A percentile compares a stretch with the other conserved stretches of the same genome.
Conservation (phyloP, 192 early-diverging fungal species). For the Backusella morwellensis region DNA sequence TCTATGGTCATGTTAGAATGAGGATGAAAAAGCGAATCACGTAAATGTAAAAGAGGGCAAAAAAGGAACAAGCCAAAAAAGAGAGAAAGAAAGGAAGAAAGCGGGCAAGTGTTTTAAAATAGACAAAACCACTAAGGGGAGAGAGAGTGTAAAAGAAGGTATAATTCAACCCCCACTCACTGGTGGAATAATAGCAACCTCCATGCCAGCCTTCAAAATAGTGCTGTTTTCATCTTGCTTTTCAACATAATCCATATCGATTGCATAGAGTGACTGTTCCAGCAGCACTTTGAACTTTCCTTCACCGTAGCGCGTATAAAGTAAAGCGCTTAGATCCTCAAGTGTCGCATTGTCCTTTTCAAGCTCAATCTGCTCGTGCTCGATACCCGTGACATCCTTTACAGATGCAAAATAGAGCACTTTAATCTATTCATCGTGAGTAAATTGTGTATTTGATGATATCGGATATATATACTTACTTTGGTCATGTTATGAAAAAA, state of each 20-base stretch:
- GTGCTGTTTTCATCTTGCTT: conserved; percentile 36
- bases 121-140: no score
- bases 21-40: not conserved
- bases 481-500: not conserved
- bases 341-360: conserved; percentile 18
- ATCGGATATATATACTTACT: not conserved
- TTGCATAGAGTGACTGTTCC: conserved; percentile 50
- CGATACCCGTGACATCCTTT: conserved; percentile 43
- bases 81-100: not conserved
- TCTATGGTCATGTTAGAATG: conserved; percentile 2
- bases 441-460: not conserved
- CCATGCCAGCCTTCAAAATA: conserved; percentile 51
- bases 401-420: conserved; percentile 63
- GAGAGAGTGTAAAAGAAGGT: no score
- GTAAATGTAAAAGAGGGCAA: not conserved
- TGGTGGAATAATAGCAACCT: conserved; percentile 65
- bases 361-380: conserved; percentile 44
- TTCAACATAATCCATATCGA: conserved; percentile 66
- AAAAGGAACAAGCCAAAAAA: not conserved
- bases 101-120: not conserved
- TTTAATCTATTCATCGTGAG: conserved; percentile 39
- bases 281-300: conserved; percentile 36
- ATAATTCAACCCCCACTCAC: conserved; percentile 59
- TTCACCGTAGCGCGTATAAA: conserved; percentile 13
- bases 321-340: not conserved